Evolutionary conservation across 129 eudicot species (phyloP).

Genomic region (Artemisia tridentata): DNA sequence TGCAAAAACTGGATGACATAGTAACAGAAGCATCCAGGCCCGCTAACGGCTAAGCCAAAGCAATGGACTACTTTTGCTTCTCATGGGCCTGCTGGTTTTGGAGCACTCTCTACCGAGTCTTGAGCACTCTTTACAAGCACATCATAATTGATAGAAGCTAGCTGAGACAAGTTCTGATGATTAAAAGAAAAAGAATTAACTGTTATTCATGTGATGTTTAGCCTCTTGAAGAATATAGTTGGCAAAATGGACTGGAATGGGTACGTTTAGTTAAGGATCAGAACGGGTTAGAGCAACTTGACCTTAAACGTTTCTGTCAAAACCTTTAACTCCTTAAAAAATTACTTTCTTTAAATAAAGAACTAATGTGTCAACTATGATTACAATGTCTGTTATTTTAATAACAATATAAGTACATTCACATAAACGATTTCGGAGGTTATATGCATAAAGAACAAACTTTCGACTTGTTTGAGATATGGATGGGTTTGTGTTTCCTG

Average conservation of each 20-base stretch:
- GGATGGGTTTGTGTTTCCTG: background rate
- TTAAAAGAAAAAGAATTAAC: slow-evolving; percentile 6
- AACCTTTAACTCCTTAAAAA: background rate
- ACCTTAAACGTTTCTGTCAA: background rate
- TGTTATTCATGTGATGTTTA: background rate
- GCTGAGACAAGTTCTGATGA: slow-evolving; percentile 82
- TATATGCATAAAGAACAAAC: background rate
- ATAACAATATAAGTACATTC: background rate
- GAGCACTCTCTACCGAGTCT: slow-evolving; percentile 45
- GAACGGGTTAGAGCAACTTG: background rate
- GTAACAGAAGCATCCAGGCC: slow-evolving; percentile 12
- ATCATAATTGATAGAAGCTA: slow-evolving; percentile 87
- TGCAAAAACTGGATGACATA: slow-evolving; percentile 5
- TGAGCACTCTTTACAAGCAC: slow-evolving; percentile 63
- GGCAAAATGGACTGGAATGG: background rate
- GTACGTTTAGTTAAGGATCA: background rate
- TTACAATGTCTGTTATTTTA: background rate
- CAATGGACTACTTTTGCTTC: slow-evolving; percentile 11
- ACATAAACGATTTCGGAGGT: background rate
- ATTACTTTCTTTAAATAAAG: too few species aligned
- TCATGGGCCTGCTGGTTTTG: slow-evolving; percentile 35
- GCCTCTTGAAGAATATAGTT: background rate
- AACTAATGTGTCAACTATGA: background rate
- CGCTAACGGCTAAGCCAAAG: slow-evolving; percentile 16
- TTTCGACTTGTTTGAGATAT: background rate